Conservation (phyloP, 1,139 yeast species). For the Geotrichum carabidarum region DNA sequence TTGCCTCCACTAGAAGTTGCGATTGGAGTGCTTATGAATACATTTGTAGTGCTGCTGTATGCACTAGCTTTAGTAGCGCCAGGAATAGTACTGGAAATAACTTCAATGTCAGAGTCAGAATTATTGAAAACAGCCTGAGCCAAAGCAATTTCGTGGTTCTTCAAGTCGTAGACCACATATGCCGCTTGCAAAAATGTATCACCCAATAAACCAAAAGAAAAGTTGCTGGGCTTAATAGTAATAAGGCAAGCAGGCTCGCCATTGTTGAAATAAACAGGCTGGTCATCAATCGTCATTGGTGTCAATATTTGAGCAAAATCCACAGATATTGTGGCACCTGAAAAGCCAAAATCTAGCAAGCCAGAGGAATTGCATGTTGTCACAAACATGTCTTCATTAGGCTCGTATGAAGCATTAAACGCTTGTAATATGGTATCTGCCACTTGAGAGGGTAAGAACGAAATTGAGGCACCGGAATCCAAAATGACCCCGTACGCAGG, state of each 20-base stretch:
- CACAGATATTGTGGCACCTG: constrained; percentile 46
- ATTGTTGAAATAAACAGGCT: constrained; percentile 24
- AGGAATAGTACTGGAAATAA: constrained; percentile 21
- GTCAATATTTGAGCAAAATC: constrained; percentile 40
- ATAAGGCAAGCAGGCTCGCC: constrained; percentile 32
- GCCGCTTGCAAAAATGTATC: constrained; percentile 72
- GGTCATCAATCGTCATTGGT: constrained; percentile 16
- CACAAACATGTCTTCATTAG: constrained; percentile 27
- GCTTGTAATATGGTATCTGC: constrained; percentile 19
- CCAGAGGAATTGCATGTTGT: constrained; percentile 24
- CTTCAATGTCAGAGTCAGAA: constrained; percentile 25
- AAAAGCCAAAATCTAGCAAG: constrained; percentile 43
- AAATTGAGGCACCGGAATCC: constrained; percentile 35
- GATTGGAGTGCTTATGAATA: too few species aligned
- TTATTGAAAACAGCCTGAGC: constrained; percentile 50
- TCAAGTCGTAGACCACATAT: constrained; percentile 75
- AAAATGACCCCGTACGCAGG: constrained; percentile 28
- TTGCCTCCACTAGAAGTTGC: too few species aligned
- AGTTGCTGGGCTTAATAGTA: constrained; percentile 29
- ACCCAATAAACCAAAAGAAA: constrained; percentile 46
- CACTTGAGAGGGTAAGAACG: constrained; percentile 28
- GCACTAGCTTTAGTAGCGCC: constrained; percentile 13
- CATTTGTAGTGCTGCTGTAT: constrained; percentile 15
- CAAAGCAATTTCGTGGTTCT: constrained; percentile 55
- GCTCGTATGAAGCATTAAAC: constrained; percentile 19